Evolutionary conservation across 1,284 basidiomycete genomes (phyloP), one percentile per base, ranked within the genome.

Genomic region (Leccinum huronense): DNA sequence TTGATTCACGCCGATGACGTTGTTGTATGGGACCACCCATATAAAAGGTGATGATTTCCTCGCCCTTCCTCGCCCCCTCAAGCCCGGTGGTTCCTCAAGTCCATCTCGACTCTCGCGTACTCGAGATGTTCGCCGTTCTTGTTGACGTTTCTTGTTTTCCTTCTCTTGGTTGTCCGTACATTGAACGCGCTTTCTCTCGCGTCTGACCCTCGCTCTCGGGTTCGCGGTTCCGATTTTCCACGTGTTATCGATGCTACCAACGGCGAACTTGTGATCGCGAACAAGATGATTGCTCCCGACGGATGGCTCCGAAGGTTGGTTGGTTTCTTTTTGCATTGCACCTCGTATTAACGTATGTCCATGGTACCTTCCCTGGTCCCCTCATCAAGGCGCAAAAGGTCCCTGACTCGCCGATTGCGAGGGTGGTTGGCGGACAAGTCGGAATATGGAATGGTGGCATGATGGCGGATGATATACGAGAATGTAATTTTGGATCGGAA

Each of bases 221-320:
- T 59, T 30, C 63, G 60, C 45, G 11, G 13, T 42, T 42, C 63
- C 9, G 34, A 30, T 45, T 40, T 61, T n/a, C 59, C 58, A 2
- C 23, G 16, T 45, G 48, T 74, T 42, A 59, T 73, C 53, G 68
- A 70, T 31, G 73, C 75, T 40, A 58, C 63, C 53, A 42, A 70
- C n/a, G 69, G 64, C 51, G 59, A 68, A 27, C 69, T 75, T 19
- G 66, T 68, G 51, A 68, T 78, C 40, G 63, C 66, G 33, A 77
- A 79, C 67, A 69, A 66, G 53, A 65, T 74, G 8, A 75, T 78
- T 36, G 66, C 73, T 11, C 78, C 78, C 0, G 77, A 78, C 61
- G 77, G 77, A 8, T 75, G 73, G 42, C 8, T 63, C 30, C 67
- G 78, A 60, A 70, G 68, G 77, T 78, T 56, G 38, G 67, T 71